Conservation (phyloP, 148 eudicot species). For the Dysphania ambrosioides region DNA sequence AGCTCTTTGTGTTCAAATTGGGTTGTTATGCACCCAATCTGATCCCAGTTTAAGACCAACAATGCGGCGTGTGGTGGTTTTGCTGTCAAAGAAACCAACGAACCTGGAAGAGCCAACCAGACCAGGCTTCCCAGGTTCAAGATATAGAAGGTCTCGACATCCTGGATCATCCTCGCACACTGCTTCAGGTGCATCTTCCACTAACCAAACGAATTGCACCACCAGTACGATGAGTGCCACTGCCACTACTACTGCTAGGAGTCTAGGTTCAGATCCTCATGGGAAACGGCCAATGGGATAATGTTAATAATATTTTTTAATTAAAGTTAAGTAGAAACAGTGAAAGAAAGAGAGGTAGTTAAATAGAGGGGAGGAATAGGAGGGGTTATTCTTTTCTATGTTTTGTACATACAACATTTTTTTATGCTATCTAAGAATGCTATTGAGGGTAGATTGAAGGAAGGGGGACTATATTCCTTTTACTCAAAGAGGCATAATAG, state of each 20-base stretch:
- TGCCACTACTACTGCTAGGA: slow-evolving; percentile 24
- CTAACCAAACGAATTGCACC: slow-evolving; percentile 31
- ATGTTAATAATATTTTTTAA: not conserved
- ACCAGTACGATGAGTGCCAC: slow-evolving; percentile 32
- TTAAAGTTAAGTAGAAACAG: not conserved
- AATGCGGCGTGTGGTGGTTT: slow-evolving; percentile 59
- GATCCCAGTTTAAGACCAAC: slow-evolving; percentile 64
- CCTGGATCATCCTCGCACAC: slow-evolving; percentile 40
- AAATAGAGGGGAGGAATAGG: not conserved
- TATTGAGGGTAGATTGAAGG: slow-evolving; percentile 1
- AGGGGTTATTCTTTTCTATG: not conserved
- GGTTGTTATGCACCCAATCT: slow-evolving; percentile 68
- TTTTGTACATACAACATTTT: not conserved
- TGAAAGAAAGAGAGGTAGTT: too few species aligned
- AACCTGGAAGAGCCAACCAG: slow-evolving; percentile 62
- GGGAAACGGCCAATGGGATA: slow-evolving; percentile 46
- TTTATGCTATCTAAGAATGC: not conserved
- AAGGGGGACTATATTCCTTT: not conserved
- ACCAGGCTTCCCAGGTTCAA: slow-evolving; percentile 63
- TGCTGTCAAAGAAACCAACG: slow-evolving; percentile 60
- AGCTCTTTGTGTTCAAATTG: slow-evolving; percentile 53
- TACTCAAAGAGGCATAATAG: too few species aligned
- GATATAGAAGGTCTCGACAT: slow-evolving; percentile 42
- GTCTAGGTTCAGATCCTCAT: slow-evolving; percentile 25
- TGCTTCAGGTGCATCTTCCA: slow-evolving; percentile 33